Percentiles rank a stretch among this genome's conserved stretches.
Conservation (phyloP, 495 filamentous ascomycete species). For the Hypoxylon rickii region DNA sequence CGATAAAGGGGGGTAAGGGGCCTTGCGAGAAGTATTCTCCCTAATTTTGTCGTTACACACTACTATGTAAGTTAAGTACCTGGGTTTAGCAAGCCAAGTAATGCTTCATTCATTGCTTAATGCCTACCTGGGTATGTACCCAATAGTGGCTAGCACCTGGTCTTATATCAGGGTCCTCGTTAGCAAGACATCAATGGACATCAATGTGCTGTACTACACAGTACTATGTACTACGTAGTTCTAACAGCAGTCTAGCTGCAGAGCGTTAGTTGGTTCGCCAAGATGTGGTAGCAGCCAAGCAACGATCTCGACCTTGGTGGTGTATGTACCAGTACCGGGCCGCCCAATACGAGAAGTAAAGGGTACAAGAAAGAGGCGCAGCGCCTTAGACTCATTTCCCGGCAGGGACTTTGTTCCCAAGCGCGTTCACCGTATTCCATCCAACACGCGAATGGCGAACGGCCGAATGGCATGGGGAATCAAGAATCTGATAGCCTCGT, state of each 20-base stretch:
- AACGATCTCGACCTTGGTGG: constrained; percentile 8
- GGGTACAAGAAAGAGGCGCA: constrained; percentile 15
- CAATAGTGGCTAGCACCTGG: too few species aligned
- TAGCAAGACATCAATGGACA: constrained; percentile 16
- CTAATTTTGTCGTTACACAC: not conserved
- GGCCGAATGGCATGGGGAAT: too few species aligned
- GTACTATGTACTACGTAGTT: too few species aligned
- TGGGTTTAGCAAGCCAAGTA: too few species aligned
- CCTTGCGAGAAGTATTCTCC: constrained; percentile 1
- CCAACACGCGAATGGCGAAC: not conserved
- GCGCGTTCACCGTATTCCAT: not conserved
- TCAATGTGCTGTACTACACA: too few species aligned
- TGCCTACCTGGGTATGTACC: too few species aligned
- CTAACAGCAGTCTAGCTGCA: constrained; percentile 17
- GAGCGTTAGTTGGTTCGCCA: constrained; percentile 19
- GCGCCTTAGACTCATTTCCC: constrained; percentile 11
- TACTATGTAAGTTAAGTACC: not conserved
- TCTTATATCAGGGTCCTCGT: constrained; percentile 5
- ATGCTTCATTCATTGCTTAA: too few species aligned
- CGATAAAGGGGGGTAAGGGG: not conserved
- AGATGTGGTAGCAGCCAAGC: constrained; percentile 16
- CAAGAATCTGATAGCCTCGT: not conserved
- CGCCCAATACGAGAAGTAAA: constrained; percentile 31
- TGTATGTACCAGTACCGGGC: constrained; percentile 22
- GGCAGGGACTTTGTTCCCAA: not conserved